phyloP scores from a whole-genome alignment of 2,329 filamentous ascomycete genomes.

The Dactylellina leptospora region DNA sequence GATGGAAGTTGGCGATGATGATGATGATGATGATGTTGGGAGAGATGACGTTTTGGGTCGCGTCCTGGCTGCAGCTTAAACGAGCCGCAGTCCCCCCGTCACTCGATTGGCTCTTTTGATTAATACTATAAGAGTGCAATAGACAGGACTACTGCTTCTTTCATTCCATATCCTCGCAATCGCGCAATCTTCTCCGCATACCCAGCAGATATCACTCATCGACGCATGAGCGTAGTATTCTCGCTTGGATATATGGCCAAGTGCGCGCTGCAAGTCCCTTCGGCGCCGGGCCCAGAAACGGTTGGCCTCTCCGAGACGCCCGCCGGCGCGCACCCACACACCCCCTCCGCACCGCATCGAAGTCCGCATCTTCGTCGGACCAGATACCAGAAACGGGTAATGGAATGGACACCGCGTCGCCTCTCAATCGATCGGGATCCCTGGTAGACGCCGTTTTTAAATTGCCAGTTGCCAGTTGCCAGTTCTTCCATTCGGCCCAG shows the following conservation, averaged over 20 bases:
- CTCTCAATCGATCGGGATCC: too few relatives aligned
- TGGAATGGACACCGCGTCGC: not conserved
- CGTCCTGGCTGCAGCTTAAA: not conserved
- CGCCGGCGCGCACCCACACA: not conserved
- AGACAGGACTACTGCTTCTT: too few relatives aligned
- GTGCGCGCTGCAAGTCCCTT: not conserved
- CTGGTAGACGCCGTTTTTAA: too few relatives aligned
- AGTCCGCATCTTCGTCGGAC: conserved; percentile 11
- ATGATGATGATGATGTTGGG: not conserved
- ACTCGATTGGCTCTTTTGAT: too few relatives aligned
- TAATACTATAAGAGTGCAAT: too few relatives aligned
- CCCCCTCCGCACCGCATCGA: not conserved
- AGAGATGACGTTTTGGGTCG: not conserved
- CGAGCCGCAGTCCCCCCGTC: too few relatives aligned
- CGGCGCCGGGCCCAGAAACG: conserved; percentile 12
- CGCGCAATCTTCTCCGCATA: too few relatives aligned
- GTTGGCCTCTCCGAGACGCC: conserved; percentile 6
- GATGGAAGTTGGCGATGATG: conserved; percentile 1
- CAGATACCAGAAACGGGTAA: conserved; percentile 35
- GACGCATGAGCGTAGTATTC: too few relatives aligned
- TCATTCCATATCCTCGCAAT: too few relatives aligned
- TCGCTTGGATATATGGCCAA: not conserved
- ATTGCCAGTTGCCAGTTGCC: too few relatives aligned
- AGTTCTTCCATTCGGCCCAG: too few relatives aligned
- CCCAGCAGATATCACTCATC: too few relatives aligned